phyloP scores from a whole-genome alignment of 2,329 filamentous ascomycete species.

The Tympanopsis confertula region DNA sequence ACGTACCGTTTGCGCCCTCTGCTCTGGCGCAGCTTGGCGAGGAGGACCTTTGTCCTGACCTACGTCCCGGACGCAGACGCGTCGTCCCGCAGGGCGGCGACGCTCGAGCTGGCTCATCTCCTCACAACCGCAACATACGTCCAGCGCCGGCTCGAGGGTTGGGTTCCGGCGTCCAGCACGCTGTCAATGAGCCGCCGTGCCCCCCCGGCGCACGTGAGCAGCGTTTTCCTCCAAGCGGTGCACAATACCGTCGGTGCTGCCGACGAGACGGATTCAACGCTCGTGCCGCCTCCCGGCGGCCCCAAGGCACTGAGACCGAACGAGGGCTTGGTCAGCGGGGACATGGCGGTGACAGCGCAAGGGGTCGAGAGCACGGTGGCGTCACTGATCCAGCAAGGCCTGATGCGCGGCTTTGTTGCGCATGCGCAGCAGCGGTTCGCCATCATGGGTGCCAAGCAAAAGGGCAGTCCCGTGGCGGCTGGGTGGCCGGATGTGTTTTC shows the following conservation, averaged over 20 bases:
- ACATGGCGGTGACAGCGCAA: slow-evolving; percentile 41
- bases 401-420: slow-evolving; percentile 75
- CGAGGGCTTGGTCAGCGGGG: slow-evolving; percentile 52
- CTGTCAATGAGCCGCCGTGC: slow-evolving; percentile 14
- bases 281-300: slow-evolving; percentile 34
- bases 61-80: slow-evolving; percentile 55
- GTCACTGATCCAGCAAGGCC: slow-evolving; percentile 66
- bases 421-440: slow-evolving; percentile 69
- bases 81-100: slow-evolving; percentile 53
- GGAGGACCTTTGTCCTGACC: slow-evolving; percentile 66
- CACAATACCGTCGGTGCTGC: slow-evolving; percentile 24
- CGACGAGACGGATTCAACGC: slow-evolving; percentile 18
- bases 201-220: slow-evolving; percentile 30
- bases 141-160: slow-evolving; percentile 52
- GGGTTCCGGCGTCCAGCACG: slow-evolving; percentile 24
- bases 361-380: slow-evolving; percentile 71
- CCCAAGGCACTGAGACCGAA: slow-evolving; percentile 38
- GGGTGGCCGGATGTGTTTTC: slow-evolving; percentile 69
- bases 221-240: slow-evolving; percentile 38
- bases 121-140: slow-evolving; percentile 51
- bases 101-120: slow-evolving; percentile 61
- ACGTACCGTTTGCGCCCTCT: slow-evolving; percentile 68
- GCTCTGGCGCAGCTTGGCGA: slow-evolving; percentile 72
- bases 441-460: slow-evolving; percentile 64
- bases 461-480: slow-evolving; percentile 49